phyloP scores from a whole-genome alignment of 768 basidiomycete genomes.

The Amanita thiersii region DNA sequence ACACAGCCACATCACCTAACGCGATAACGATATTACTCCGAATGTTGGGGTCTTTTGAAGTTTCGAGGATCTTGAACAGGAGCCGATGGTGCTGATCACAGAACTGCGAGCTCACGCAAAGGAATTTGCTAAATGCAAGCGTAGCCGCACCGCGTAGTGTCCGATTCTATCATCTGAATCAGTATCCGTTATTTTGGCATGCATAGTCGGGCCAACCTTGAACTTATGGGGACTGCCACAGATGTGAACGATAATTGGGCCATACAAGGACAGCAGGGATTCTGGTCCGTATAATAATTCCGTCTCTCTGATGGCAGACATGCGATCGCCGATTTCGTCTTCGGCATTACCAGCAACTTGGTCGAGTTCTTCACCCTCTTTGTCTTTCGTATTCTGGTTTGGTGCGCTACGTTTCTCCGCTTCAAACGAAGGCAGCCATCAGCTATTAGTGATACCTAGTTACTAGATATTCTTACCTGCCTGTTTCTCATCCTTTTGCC shows the following conservation, averaged over 20 bases:
- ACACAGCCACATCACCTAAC: slow-evolving; percentile 94
- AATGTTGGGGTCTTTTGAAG: slow-evolving; percentile 82
- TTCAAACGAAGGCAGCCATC: slow-evolving; percentile 23
- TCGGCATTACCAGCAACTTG: slow-evolving; percentile 97
- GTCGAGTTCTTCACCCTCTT: slow-evolving; percentile 83
- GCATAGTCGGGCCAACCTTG: slow-evolving; percentile 48
- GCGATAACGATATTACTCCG: slow-evolving; percentile 97
- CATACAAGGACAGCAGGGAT: slow-evolving; percentile 78
- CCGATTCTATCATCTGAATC: slow-evolving; percentile 49
- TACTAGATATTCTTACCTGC: slow-evolving; percentile 40
- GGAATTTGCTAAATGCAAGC: slow-evolving; percentile 88
- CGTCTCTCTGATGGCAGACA: slow-evolving; percentile 74
- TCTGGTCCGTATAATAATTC: slow-evolving; percentile 81
- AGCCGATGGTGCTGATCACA: slow-evolving; percentile 86
- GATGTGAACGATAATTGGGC: slow-evolving; percentile 85
- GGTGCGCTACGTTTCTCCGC: slow-evolving; percentile 47
- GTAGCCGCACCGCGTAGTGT: slow-evolving; percentile 83
- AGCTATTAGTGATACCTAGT: not conserved
- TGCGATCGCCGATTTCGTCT: slow-evolving; percentile 94
- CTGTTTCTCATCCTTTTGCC: slow-evolving; percentile 87
- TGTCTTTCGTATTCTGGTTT: slow-evolving; percentile 40
- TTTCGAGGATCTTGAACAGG: slow-evolving; percentile 91
- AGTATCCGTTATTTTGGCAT: slow-evolving; percentile 4
- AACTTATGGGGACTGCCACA: slow-evolving; percentile 87
- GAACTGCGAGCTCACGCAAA: slow-evolving; percentile 91